These are phyloP conservation scores for Stachybotrys chartarum DNA, from an alignment of 2,329 filamentous ascomycete species.

Conservation along the genomic window DNA sequence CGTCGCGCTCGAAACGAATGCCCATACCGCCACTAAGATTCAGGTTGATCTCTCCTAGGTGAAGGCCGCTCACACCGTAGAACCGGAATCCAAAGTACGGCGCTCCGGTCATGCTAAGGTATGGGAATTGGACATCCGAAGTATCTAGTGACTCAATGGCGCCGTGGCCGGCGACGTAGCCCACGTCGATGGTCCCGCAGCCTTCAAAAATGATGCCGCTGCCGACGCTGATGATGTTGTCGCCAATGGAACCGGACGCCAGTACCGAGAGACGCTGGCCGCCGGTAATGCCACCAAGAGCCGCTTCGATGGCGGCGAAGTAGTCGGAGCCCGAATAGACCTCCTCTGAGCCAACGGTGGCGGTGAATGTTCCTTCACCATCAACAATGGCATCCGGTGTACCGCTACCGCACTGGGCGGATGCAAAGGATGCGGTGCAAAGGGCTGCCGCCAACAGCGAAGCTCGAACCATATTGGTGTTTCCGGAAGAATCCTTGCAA, in stretches of 20 bases:
- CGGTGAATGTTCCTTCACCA: background rate
- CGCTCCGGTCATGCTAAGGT: background rate
- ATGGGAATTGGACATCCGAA: background rate
- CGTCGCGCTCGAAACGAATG: conserved; percentile 1
- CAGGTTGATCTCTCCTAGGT: background rate
- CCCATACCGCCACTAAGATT: background rate
- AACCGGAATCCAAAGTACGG: background rate
- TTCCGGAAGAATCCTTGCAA: background rate
- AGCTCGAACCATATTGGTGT: background rate
- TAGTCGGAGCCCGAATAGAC: conserved; percentile 1
- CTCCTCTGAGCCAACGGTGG: background rate
- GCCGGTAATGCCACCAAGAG: background rate
- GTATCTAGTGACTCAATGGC: background rate
- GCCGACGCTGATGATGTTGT: background rate
- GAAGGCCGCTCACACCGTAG: background rate
- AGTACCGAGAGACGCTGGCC: background rate
- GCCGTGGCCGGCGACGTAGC: background rate
- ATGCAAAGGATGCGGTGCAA: background rate
- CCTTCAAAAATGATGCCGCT: background rate
- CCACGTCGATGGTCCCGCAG: background rate
- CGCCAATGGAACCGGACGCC: background rate
- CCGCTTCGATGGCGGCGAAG: background rate
- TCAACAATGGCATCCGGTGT: background rate
- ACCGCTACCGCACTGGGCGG: background rate
- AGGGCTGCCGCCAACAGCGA: background rate